Evolutionary conservation across 1,284 basidiomycete genomes (phyloP).

Genomic region (Ustilago sp.): DNA sequence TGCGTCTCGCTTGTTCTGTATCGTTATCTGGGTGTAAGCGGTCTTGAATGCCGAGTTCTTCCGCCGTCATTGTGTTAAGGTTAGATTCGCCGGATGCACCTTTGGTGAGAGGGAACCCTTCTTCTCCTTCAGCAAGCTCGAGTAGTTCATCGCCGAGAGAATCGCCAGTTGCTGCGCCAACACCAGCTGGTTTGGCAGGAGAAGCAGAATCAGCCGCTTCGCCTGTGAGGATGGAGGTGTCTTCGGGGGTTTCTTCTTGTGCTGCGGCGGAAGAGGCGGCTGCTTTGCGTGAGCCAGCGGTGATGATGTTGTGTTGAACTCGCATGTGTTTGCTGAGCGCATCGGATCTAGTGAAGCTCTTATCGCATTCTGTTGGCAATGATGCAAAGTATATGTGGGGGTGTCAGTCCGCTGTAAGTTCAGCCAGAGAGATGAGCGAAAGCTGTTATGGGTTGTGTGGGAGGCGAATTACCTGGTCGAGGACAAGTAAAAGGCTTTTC

Average conservation of each 20-base stretch:
- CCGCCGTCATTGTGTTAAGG: slow-evolving; percentile 46
- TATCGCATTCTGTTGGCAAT: slow-evolving; percentile 81
- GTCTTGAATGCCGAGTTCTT: slow-evolving; percentile 54
- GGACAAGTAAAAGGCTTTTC: slow-evolving; percentile 91
- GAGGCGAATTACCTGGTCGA: slow-evolving; percentile 75
- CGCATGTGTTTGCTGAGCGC: slow-evolving; percentile 91
- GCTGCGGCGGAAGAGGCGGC: slow-evolving; percentile 21
- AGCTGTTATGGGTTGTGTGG: not conserved
- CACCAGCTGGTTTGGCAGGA: slow-evolving; percentile 14
- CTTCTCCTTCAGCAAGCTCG: slow-evolving; percentile 52
- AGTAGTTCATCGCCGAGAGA: slow-evolving; percentile 54
- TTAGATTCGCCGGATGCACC: slow-evolving; percentile 22
- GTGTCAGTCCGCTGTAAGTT: too few relatives aligned
- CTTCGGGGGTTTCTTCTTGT: slow-evolving; percentile 36
- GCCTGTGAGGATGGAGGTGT: slow-evolving; percentile 19
- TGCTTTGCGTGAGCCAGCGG: slow-evolving; percentile 44
- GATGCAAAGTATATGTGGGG: too few relatives aligned
- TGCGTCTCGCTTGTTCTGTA: slow-evolving; percentile 35
- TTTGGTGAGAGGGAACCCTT: slow-evolving; percentile 14
- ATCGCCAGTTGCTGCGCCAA: slow-evolving; percentile 20
- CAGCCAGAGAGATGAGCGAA: not conserved
- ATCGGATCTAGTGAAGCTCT: slow-evolving; percentile 90
- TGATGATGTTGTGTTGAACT: slow-evolving; percentile 77
- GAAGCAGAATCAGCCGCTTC: slow-evolving; percentile 21
- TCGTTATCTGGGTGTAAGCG: slow-evolving; percentile 25